Evolutionary conservation across 1,139 yeast species (phyloP), one percentile per base, ranked within the genome.

Genomic region (Yamadazyma atmosphaerica): DNA sequence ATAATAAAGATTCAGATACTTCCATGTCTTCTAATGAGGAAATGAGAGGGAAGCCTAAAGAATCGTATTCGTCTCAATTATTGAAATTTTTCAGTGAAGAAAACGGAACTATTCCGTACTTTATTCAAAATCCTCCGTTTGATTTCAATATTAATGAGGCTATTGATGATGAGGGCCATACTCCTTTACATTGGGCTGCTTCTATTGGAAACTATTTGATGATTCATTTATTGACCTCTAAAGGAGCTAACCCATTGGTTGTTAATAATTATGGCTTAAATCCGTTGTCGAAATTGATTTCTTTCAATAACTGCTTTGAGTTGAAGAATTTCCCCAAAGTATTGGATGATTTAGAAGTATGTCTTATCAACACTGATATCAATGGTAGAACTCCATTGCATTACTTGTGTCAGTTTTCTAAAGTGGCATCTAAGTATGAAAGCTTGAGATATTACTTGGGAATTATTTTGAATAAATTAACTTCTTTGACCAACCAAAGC

Each of bases 171-270:
- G 98, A 92, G 60, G 97, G 97, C 0, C 97, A 92, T 53, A 86
- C 97, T 0, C 89, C 97, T 1, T 74, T 92, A 47, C 98, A 92
- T 59, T 92, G 98, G 98, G 96, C 98, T 0, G 81, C 95, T 9
- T 89, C 98, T 0, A 84, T 92, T 72, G 97, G 96, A 7, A 83
- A 86, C 49, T 65, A 81, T 38, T 78, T 78, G 32, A 74, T 90
- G 58, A 79, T 89, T 37, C 86, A 83, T 48, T 65, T 87, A 15
- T 63, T 92, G 18, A 60, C 89, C 15, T 65, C 78, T 35, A 77
- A 81, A 46, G 89, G 92, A 6, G 95, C 96, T 2, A 84, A 86
- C 54, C 83, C 90, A 4, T 63, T 84, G 32, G 81, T 80, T 10
- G 81, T 85, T 15, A 92, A 89, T 55, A 68, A 75, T 42, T 72